Evolutionary conservation across 495 filamentous ascomycete species (phyloP).

Genomic region (Chaetomium tenue): DNA sequence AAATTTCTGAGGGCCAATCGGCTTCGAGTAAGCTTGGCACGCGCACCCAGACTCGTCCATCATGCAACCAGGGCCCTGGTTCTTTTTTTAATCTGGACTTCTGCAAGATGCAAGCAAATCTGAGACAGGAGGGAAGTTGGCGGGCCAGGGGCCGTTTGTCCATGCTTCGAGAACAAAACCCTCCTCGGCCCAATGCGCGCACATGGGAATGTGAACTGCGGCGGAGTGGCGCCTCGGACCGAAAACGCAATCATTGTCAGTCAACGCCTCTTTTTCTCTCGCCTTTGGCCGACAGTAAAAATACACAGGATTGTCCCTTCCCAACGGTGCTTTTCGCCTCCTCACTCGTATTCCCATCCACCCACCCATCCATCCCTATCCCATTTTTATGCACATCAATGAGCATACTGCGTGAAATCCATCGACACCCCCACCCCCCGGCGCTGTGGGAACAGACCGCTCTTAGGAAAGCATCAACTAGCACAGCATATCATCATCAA

Average conservation of each 20-base stretch:
- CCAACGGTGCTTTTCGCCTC: background rate
- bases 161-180: too few relatives aligned
- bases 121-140: background rate
- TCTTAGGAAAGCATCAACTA: background rate
- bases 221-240: too few relatives aligned
- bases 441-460: background rate
- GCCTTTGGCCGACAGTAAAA: background rate
- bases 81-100: background rate
- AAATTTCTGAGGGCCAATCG: slow-evolving; percentile 11
- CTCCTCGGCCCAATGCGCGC: too few relatives aligned
- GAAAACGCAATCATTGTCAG: background rate
- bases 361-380: background rate
- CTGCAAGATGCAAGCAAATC: background rate
- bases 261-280: slow-evolving; percentile 3
- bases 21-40: background rate
- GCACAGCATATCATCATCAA: slow-evolving; percentile 2
- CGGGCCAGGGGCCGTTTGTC: background rate
- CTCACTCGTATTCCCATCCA: background rate
- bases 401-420: background rate
- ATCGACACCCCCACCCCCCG: background rate
- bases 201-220: too few relatives aligned
- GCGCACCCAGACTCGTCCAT: background rate
- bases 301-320: background rate
- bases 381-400: background rate
- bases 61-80: background rate